Conservation (phyloP, 78 protist genomes). For the Guillardia theta region DNA sequence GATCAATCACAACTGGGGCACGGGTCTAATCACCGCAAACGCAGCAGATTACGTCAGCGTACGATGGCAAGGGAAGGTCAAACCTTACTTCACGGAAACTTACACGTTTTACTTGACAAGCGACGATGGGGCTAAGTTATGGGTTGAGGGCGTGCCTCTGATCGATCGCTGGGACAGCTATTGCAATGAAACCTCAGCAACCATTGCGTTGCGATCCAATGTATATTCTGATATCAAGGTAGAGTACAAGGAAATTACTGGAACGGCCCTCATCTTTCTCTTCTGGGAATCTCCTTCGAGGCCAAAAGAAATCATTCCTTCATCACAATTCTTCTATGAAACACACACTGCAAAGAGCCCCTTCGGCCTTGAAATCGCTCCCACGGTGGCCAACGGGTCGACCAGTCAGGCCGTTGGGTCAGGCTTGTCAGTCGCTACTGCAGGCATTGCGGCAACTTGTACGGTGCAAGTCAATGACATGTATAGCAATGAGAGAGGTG, state of each 20-base stretch:
- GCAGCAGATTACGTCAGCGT: background rate
- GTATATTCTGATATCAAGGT: background rate
- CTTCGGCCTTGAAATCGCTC: background rate
- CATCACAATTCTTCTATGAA: background rate
- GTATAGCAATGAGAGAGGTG: conserved; percentile 9
- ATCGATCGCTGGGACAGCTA: conserved; percentile 10
- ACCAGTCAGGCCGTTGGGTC: background rate
- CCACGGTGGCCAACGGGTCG: conserved; percentile 24
- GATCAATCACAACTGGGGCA: conserved; percentile 23
- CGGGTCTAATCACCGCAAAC: background rate
- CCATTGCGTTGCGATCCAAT: background rate
- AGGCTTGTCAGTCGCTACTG: background rate
- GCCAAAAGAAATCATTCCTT: background rate
- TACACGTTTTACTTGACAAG: background rate
- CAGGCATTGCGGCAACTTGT: background rate
- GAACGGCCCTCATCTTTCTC: background rate
- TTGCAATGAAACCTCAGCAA: conserved; percentile 34
- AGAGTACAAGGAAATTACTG: background rate
- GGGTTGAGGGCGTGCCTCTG: conserved; percentile 16
- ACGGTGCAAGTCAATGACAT: background rate
- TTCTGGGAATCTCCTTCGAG: background rate
- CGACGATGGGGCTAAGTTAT: conserved; percentile 12
- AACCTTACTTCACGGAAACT: background rate
- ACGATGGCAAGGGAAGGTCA: conserved; percentile 17
- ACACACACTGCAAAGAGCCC: background rate